A percentile compares a stretch with the other conserved stretches of the same genome.
Evolutionary conservation across 202 grass and related monocot species (phyloP).

Genomic region (Musa balbisiana): DNA sequence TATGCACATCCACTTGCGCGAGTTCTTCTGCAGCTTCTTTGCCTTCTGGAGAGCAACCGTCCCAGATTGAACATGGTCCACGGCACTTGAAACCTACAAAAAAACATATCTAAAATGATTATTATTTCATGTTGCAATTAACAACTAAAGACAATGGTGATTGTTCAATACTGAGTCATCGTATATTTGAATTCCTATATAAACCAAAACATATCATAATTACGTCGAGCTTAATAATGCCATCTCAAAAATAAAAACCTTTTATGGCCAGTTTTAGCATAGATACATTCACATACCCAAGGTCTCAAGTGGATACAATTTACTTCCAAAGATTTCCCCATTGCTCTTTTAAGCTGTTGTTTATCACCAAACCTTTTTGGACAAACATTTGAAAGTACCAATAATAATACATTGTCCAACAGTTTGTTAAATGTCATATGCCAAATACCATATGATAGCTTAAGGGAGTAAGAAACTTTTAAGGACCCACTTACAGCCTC

Average conservation of each 20-base stretch:
- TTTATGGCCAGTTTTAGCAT: background rate
- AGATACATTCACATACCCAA: background rate
- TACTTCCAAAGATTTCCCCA: background rate
- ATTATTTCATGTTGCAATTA: no score
- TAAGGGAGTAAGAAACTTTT: background rate
- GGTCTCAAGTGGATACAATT: background rate
- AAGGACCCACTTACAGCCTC: background rate
- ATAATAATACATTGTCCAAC: no score
- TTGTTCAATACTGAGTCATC: background rate
- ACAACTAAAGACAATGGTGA: background rate
- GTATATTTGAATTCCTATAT: background rate
- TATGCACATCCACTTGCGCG: slow-evolving; percentile 32
- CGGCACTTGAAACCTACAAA: slow-evolving; percentile 1
- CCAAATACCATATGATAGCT: background rate
- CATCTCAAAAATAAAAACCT: background rate
- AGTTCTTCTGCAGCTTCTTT: slow-evolving; percentile 33
- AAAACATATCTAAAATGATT: background rate
- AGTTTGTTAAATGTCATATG: no score
- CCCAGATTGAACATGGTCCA: slow-evolving; percentile 16
- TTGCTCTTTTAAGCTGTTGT: background rate
- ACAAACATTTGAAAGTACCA: background rate
- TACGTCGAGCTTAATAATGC: background rate
- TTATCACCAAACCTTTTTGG: background rate
- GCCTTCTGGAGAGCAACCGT: slow-evolving; percentile 24
- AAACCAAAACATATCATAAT: background rate